Conservation (phyloP, 2,329 filamentous ascomycete genomes). For the Mycosphaerella sp. region DNA sequence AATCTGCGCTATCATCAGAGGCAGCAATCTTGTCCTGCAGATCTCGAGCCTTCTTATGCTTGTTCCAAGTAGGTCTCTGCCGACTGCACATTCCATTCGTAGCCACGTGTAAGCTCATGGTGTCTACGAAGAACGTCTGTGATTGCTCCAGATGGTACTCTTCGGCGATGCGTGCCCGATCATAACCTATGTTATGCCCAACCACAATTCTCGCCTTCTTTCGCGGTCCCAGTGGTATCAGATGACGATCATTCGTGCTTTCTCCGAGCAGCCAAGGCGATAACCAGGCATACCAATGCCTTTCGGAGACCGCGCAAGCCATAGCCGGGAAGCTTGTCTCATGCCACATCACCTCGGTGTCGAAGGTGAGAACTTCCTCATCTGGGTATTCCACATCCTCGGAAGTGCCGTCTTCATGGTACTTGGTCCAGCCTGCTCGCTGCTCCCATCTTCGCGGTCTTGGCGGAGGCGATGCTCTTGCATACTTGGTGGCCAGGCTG, state of each 20-base stretch:
- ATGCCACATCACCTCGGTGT: slow-evolving; percentile 96
- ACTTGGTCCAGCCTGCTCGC: slow-evolving; percentile 90
- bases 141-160: slow-evolving; percentile 83
- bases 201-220: slow-evolving; percentile 68
- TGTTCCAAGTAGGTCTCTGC: slow-evolving; percentile 96
- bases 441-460: slow-evolving; percentile 67
- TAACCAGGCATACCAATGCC: slow-evolving; percentile 94
- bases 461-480: slow-evolving; percentile 51
- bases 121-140: slow-evolving; percentile 83
- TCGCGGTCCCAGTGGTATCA: slow-evolving; percentile 81
- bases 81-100: slow-evolving; percentile 99
- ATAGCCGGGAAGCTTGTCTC: slow-evolving; percentile 89
- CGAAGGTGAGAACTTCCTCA: slow-evolving; percentile 79
- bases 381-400: slow-evolving; percentile 70
- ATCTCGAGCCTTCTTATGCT: slow-evolving; percentile 85
- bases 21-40: slow-evolving; percentile 70
- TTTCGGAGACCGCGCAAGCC: slow-evolving; percentile 86
- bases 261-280: slow-evolving; percentile 92
- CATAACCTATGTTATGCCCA: slow-evolving; percentile 94
- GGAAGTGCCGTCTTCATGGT: slow-evolving; percentile 64
- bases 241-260: slow-evolving; percentile 66
- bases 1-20: slow-evolving; percentile 62
- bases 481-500: slow-evolving; percentile 66
- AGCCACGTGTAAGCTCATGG: slow-evolving; percentile 96
- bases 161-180: slow-evolving; percentile 78